phyloP scores from a whole-genome alignment of 192 early-diverging fungal species.

The Linnemannia elongata region DNA sequence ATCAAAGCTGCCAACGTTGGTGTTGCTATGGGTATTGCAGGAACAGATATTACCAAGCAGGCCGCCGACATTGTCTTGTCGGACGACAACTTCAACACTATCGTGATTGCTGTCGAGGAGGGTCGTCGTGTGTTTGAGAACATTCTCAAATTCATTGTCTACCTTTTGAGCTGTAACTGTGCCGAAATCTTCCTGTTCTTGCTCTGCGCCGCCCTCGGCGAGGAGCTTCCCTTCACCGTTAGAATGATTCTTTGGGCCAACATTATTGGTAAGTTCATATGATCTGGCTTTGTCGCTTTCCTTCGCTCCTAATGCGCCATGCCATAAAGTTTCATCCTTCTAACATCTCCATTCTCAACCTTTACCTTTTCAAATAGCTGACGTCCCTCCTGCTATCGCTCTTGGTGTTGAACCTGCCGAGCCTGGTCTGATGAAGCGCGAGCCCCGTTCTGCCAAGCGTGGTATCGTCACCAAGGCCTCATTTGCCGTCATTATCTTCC shows the following conservation, averaged over 20 bases:
- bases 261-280: slow-evolving; percentile 76
- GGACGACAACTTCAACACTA: slow-evolving; percentile 97
- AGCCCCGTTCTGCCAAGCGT: slow-evolving; percentile 80
- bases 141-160: slow-evolving; percentile 97
- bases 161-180: slow-evolving; percentile 93
- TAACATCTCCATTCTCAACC: not conserved
- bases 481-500: slow-evolving; percentile 76
- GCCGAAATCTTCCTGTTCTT: slow-evolving; percentile 96
- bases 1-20: slow-evolving; percentile 97
- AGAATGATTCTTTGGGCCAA: slow-evolving; percentile 98
- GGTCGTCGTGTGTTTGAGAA: slow-evolving; percentile 98
- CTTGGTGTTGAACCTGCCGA: slow-evolving; percentile 93
- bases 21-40: slow-evolving; percentile 96
- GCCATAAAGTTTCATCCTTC: too few species aligned
- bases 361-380: slow-evolving; percentile 64
- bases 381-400: slow-evolving; percentile 96
- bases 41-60: slow-evolving; percentile 98
- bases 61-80: slow-evolving; percentile 96
- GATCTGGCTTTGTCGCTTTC: not conserved
- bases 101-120: slow-evolving; percentile 93
- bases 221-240: slow-evolving; percentile 89
- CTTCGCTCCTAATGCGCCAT: too few species aligned
- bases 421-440: slow-evolving; percentile 85
- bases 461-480: slow-evolving; percentile 82
- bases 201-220: slow-evolving; percentile 77